These are phyloP conservation scores for Suhomyces wounanorum DNA, from an alignment of 1,139 yeast species.

Conservation along the genomic window DNA sequence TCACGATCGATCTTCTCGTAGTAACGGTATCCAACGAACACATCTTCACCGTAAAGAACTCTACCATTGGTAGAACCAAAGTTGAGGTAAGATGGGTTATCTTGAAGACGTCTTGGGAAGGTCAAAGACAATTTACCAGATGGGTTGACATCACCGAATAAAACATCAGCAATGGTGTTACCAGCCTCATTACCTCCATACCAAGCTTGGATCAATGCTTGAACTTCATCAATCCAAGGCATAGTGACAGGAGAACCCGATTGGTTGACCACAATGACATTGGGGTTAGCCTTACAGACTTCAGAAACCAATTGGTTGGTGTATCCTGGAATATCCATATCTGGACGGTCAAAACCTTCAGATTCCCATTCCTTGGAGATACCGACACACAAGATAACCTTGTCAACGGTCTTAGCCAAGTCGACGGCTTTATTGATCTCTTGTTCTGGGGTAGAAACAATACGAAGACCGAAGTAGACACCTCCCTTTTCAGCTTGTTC, in stretches of 20 bases:
- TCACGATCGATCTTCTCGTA: slow-evolving; percentile 24
- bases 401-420: slow-evolving; percentile 48
- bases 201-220: slow-evolving; percentile 24
- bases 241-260: slow-evolving; percentile 23
- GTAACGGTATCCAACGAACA: slow-evolving; percentile 29
- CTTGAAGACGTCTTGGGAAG: slow-evolving; percentile 47
- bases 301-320: slow-evolving; percentile 18
- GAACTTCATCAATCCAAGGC: slow-evolving; percentile 21
- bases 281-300: slow-evolving; percentile 19
- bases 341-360: slow-evolving; percentile 50
- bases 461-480: slow-evolving; percentile 31
- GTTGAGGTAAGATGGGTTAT: slow-evolving; percentile 49
- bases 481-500: slow-evolving; percentile 34
- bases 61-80: slow-evolving; percentile 26
- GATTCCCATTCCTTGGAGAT: slow-evolving; percentile 51
- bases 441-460: slow-evolving; percentile 24
- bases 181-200: slow-evolving; percentile 29
- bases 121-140: slow-evolving; percentile 35
- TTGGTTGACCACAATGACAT: slow-evolving; percentile 22
- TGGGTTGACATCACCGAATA: slow-evolving; percentile 31
- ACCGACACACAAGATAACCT: slow-evolving; percentile 47
- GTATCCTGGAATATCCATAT: slow-evolving; percentile 30
- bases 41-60: slow-evolving; percentile 30
- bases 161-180: slow-evolving; percentile 29
- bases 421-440: slow-evolving; percentile 42